Base-by-base conservation (phyloP, 495 filamentous ascomycete genomes). In the Aspergillus cavernicola region DNA sequence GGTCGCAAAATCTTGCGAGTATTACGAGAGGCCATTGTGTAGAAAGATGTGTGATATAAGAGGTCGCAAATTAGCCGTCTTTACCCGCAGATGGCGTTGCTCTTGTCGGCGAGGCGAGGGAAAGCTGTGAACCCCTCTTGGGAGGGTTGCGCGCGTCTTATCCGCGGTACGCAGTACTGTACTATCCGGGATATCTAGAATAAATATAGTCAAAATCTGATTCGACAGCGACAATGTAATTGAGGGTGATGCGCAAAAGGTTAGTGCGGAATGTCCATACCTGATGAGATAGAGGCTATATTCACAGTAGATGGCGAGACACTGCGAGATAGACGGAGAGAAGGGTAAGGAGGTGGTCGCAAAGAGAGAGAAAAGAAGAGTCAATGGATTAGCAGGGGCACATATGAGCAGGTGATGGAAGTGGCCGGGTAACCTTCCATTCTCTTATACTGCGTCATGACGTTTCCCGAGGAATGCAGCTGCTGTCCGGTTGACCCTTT, bases 11-110 rank as follows among this genome's bases (percentile, higher is more conserved):
- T 56, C 44, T 81, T 82, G 55, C 75, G 68, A 29, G 76, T 72
- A 58, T 80, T 72, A 55, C 83, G 77, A 42, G 79, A 67, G 47
- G 82, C 82, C 84, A 87, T 87, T 65, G 60, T 74, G 40, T 48
- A 37, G 23, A 20, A 16, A 8, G 18, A 37, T 50, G 33, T 50
- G 24, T 49, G 32, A 18, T 16, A 18, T 39, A 19, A 31, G 31
- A 24, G 12, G 2, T 37, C 11, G 33, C 33, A 12, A 39, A 29
- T 39, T 12, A 50, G 33, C 20, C 32, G 35, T 38, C 16, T 24
- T 36, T 28, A 24, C 16, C 22, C 18, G 19, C 19, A 50, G 35
- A 1, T 39, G 35, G 39, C 13, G 35, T 39, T 39, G 23, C 13
- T 19, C n/a, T 33, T 28, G 35, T 46, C 35, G 46, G 23, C 10